These are phyloP conservation scores for Colletotrichum sp. DNA, from an alignment of 2,329 filamentous ascomycete species.

Conservation along the genomic window DNA sequence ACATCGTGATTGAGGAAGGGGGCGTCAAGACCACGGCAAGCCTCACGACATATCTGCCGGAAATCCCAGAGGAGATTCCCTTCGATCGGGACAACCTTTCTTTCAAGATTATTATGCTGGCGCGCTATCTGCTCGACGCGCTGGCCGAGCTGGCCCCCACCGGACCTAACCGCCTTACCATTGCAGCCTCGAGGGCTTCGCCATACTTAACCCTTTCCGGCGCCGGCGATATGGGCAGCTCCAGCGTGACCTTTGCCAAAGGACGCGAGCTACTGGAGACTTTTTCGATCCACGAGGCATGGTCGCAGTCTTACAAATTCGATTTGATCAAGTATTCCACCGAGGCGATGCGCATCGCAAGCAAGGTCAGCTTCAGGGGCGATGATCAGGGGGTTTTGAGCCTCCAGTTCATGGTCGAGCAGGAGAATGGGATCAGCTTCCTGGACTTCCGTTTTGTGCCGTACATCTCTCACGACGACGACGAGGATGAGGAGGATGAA, in stretches of 20 bases:
- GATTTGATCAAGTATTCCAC: slow-evolving; percentile 82
- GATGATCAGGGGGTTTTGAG: slow-evolving; percentile 91
- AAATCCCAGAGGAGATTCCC: slow-evolving; percentile 80
- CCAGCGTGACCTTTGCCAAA: slow-evolving; percentile 70
- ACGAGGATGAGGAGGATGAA: slow-evolving; percentile 39
- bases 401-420: slow-evolving; percentile 94
- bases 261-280: slow-evolving; percentile 76
- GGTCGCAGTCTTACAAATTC: slow-evolving; percentile 83
- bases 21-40: slow-evolving; percentile 90
- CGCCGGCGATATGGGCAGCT: slow-evolving; percentile 62
- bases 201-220: slow-evolving; percentile 80
- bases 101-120: slow-evolving; percentile 95
- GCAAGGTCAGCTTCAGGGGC: slow-evolving; percentile 88
- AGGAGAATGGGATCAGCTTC: slow-evolving; percentile 76
- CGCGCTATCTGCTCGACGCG: slow-evolving; percentile 73
- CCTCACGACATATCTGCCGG: slow-evolving; percentile 84
- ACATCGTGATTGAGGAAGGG: slow-evolving; percentile 84
- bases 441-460: slow-evolving; percentile 86
- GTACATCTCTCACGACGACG: slow-evolving; percentile 65
- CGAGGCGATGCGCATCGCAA: slow-evolving; percentile 91
- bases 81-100: slow-evolving; percentile 80
- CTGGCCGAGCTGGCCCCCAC: slow-evolving; percentile 73
- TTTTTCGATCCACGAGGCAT: slow-evolving; percentile 65
- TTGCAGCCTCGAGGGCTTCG: slow-evolving; percentile 66
- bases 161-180: slow-evolving; percentile 73